Conservation (phyloP, 768 basidiomycete species). For the Hemileccinum impolitum region DNA sequence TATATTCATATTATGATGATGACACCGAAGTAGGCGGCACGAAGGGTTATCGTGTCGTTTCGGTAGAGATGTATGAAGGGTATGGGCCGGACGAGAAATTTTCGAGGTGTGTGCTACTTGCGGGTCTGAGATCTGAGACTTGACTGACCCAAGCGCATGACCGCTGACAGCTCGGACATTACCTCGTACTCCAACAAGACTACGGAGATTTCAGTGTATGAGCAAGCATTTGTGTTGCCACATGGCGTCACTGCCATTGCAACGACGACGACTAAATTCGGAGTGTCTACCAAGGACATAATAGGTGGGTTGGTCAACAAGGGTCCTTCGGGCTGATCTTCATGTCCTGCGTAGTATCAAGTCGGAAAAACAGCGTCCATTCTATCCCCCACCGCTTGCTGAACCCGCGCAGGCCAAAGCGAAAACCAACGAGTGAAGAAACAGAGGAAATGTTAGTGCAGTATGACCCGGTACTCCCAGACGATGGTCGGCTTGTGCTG, state of each 20-base stretch:
- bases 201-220: conserved; percentile 52
- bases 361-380: conserved; percentile 66
- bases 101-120: conserved; percentile 50
- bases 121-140: not conserved
- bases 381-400: conserved; percentile 69
- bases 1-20: conserved; percentile 80
- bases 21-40: conserved; percentile 44
- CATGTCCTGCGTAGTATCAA: conserved; percentile 57
- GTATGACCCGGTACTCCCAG: conserved; percentile 76
- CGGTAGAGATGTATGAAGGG: conserved; percentile 89
- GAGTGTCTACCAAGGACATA: conserved; percentile 82
- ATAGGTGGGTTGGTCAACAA: conserved; percentile 53
- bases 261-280: conserved; percentile 81
- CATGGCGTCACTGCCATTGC: conserved; percentile 65
- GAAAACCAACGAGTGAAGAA: conserved; percentile 73
- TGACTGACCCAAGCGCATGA: not conserved
- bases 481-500: conserved; percentile 58
- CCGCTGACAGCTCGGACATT: conserved; percentile 43
- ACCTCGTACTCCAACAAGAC: conserved; percentile 54
- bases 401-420: conserved; percentile 79
- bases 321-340: not conserved
- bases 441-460: conserved; percentile 81
- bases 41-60: conserved; percentile 72
- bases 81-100: conserved; percentile 61
- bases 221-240: conserved; percentile 71